Evolutionary conservation across 441 rosid species (phyloP).

Genomic region (Eruca vesicaria): DNA sequence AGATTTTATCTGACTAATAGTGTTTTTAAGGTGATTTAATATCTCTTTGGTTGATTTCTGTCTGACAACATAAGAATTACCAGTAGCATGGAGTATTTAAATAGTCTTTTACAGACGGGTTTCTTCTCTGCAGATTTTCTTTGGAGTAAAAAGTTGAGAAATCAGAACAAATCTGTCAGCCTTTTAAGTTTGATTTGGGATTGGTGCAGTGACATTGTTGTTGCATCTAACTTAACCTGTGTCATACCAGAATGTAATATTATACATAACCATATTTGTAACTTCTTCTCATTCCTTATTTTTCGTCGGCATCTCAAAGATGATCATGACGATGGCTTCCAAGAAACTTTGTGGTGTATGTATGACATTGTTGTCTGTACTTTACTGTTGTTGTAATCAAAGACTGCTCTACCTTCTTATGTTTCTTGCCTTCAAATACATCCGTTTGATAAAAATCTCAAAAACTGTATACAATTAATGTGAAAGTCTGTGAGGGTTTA

Average conservation of each 20-base stretch:
- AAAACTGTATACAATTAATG: background rate
- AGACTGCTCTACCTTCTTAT: background rate
- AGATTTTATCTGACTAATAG: constrained; percentile 44
- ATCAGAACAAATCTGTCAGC: background rate
- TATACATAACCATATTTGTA: too few relatives aligned
- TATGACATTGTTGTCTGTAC: background rate
- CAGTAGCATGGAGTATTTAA: background rate
- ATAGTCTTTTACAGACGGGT: background rate
- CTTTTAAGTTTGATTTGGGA: background rate
- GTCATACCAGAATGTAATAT: background rate
- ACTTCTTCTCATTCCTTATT: background rate
- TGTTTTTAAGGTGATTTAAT: constrained; percentile 11
- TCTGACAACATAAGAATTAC: background rate
- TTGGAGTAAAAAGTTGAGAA: background rate
- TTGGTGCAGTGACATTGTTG: too few relatives aligned
- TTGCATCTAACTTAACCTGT: background rate
- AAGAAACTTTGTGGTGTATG: constrained; percentile 2
- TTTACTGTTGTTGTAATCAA: background rate
- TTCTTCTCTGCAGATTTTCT: constrained; percentile 22
- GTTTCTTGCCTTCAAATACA: background rate
- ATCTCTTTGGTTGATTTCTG: background rate
- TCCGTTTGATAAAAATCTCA: background rate
- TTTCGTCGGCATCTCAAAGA: background rate
- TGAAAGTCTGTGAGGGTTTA: background rate
- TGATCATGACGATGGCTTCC: constrained; percentile 3